Evolutionary conservation across 2,329 filamentous ascomycete genomes (phyloP).

Genomic region (Thielaviopsis musarum): DNA sequence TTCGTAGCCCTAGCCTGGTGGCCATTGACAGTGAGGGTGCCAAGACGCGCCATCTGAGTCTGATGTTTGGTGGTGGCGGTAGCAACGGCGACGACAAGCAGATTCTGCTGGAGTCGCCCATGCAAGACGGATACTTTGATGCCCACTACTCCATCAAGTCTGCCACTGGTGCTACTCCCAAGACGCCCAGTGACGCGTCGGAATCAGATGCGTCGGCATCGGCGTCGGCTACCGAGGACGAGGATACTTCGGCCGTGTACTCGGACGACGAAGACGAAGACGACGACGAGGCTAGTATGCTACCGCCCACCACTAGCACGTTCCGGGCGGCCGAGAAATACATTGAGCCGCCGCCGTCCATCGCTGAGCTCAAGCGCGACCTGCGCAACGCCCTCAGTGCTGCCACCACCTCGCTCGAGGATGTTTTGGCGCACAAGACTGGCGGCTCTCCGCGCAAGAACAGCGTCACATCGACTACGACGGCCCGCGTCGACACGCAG

Average conservation of each 20-base stretch:
- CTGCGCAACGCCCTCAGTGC: constrained; percentile 52
- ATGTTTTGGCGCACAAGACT: constrained; percentile 26
- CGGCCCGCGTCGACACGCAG: constrained; percentile 28
- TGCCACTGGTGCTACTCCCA: neutral
- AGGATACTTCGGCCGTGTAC: constrained; percentile 12
- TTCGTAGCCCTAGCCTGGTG: constrained; percentile 17
- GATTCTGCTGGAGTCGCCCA: constrained; percentile 30
- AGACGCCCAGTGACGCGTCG: neutral
- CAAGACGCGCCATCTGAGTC: constrained; percentile 20
- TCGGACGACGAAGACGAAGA: constrained; percentile 28
- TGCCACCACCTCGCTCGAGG: constrained; percentile 49
- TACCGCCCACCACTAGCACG: constrained; percentile 93
- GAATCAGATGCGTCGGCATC: neutral
- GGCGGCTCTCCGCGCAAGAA: constrained; percentile 12
- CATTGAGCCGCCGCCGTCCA: constrained; percentile 68
- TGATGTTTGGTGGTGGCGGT: constrained; percentile 10
- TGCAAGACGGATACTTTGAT: constrained; percentile 21
- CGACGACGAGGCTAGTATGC: constrained; percentile 55
- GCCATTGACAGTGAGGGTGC: constrained; percentile 29
- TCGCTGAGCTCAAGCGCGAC: constrained; percentile 54
- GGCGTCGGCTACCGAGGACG: constrained; percentile 15
- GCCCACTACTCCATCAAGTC: neutral
- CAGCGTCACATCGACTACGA: constrained; percentile 17
- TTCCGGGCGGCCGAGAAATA: constrained; percentile 75
- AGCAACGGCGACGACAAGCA: neutral